phyloP scores from a whole-genome alignment of 2,329 filamentous ascomycete genomes.

The Zasmidium cellare region DNA sequence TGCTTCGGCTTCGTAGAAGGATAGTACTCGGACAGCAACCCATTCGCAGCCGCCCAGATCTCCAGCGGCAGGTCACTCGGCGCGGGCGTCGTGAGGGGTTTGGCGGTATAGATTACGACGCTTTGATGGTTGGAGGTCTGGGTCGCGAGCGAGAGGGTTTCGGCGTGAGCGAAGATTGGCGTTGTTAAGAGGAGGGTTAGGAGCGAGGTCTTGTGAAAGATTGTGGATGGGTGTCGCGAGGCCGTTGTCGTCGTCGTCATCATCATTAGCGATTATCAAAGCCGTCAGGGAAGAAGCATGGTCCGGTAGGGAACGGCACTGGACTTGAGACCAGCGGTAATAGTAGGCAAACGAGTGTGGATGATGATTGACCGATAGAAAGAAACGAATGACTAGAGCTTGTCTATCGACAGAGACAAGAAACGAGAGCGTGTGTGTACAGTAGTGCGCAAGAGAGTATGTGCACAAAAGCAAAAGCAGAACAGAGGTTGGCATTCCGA shows the following conservation, averaged over 20 bases:
- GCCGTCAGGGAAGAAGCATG: neutral
- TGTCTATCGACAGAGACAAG: too few relatives aligned
- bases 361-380: too few relatives aligned
- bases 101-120: conserved; percentile 1
- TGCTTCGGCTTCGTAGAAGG: neutral
- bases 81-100: neutral
- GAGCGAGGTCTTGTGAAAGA: neutral
- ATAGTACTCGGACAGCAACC: conserved; percentile 1
- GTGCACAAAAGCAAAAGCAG: too few relatives aligned
- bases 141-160: neutral
- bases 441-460: too few relatives aligned
- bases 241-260: neutral
- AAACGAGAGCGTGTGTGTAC: too few relatives aligned
- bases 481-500: too few relatives aligned
- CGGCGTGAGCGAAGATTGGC: neutral
- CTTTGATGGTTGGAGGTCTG: neutral
- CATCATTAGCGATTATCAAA: neutral
- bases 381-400: too few relatives aligned
- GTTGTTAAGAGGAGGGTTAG: neutral
- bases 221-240: neutral
- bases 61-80: neutral
- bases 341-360: neutral
- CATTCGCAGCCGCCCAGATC: conserved; percentile 1
- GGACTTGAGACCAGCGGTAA: neutral
- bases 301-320: neutral